Evolutionary conservation across 768 basidiomycete genomes (phyloP).

Genomic region (Heimioporus sp.): DNA sequence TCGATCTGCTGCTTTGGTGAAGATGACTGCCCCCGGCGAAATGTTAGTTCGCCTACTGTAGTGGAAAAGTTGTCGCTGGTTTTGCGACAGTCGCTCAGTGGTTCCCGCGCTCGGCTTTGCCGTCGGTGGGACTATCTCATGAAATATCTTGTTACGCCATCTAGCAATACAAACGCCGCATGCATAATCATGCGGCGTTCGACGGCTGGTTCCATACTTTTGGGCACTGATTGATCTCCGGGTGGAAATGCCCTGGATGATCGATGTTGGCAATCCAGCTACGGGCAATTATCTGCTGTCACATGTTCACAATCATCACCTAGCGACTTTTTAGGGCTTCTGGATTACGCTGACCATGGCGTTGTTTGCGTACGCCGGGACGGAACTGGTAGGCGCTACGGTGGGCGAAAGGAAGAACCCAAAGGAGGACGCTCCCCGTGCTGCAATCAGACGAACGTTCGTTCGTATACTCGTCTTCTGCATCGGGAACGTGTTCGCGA

Average conservation of each 20-base stretch:
- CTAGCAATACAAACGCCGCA: no score
- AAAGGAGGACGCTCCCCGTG: slow-evolving; percentile 62
- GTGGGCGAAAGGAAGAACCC: slow-evolving; percentile 67
- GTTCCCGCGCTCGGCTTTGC: slow-evolving; percentile 71
- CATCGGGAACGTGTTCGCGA: slow-evolving; percentile 67
- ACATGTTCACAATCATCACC: slow-evolving; percentile 46
- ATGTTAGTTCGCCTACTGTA: slow-evolving; percentile 48
- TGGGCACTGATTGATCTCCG: no score
- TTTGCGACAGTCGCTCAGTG: slow-evolving; percentile 63
- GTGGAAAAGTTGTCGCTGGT: slow-evolving; percentile 58
- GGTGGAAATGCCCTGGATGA: slow-evolving; percentile 8
- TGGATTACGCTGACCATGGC: slow-evolving; percentile 61
- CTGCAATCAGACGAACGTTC: slow-evolving; percentile 63
- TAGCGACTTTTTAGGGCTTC: slow-evolving; percentile 65
- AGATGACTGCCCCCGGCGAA: slow-evolving; percentile 50
- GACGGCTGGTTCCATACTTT: no score
- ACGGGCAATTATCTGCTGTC: slow-evolving; percentile 47
- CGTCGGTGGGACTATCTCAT: slow-evolving; percentile 49
- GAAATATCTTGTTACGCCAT: slow-evolving; percentile 50
- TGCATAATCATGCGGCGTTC: no score
- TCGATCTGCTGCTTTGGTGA: slow-evolving; percentile 25
- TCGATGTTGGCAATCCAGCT: slow-evolving; percentile 47
- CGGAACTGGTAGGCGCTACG: slow-evolving; percentile 71
- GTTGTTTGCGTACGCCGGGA: slow-evolving; percentile 71
- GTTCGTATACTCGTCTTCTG: slow-evolving; percentile 63